These are phyloP conservation scores for Prosopis cineraria DNA, from an alignment of 306 rosid species.

Conservation along the genomic window DNA sequence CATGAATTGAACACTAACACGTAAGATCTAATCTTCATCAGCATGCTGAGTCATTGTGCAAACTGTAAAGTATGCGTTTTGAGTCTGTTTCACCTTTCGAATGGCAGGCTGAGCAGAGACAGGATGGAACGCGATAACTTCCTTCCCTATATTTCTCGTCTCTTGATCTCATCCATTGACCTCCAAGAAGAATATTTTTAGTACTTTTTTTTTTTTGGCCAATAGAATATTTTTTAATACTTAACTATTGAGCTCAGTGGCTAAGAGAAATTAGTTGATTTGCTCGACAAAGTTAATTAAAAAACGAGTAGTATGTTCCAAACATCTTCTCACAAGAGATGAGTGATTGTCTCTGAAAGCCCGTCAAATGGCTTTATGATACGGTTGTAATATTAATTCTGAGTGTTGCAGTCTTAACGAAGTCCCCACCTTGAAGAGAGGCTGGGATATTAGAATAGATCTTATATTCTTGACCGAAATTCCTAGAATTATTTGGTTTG, in stretches of 20 bases:
- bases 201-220: no score
- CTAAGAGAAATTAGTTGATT: not conserved
- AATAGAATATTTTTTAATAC: no score
- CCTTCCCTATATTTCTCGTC: not conserved
- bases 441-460: not conserved
- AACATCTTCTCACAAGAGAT: no score
- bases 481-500: no score
- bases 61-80: no score
- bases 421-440: not conserved
- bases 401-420: not conserved
- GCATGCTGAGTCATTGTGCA: not conserved
- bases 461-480: not conserved
- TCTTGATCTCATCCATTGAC: not conserved
- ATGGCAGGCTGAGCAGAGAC: not conserved
- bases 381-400: not conserved
- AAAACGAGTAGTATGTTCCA: no score
- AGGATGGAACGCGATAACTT: not conserved
- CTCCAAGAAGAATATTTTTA: not conserved
- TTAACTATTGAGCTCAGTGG: not conserved
- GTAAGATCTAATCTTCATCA: not conserved
- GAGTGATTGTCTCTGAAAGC: no score
- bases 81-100: conserved; percentile 10
- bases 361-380: not conserved
- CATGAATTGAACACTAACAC: not conserved
- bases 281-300: no score